phyloP scores from a whole-genome alignment of 164 flowering plant genomes.

The Euptelea pleiosperma region DNA sequence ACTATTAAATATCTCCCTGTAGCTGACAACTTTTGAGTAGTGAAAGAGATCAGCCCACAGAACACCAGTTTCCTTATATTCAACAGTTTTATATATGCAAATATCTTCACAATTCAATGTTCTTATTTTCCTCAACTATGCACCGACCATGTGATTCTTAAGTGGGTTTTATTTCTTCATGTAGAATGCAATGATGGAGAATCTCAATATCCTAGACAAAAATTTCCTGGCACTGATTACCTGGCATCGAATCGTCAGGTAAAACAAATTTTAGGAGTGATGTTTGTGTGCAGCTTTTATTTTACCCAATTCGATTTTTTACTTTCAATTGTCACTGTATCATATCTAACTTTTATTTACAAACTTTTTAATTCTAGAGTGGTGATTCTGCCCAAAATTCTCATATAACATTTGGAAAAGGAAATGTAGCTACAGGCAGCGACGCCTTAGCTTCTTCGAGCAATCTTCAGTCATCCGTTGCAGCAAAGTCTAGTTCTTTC shows the following conservation, averaged over 20 bases:
- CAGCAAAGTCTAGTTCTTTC: slow-evolving; percentile 37
- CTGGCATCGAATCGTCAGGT: slow-evolving; percentile 53
- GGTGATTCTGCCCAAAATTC: slow-evolving; percentile 21
- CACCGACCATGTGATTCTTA: no score
- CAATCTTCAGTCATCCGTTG: slow-evolving; percentile 30
- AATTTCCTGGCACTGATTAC: slow-evolving; percentile 63
- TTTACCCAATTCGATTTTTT: neutral
- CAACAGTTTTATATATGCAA: no score
- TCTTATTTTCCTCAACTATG: no score
- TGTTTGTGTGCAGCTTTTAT: neutral
- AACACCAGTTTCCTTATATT: no score
- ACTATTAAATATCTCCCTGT: no score
- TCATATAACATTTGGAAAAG: slow-evolving; percentile 31
- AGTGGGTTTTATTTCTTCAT: slow-evolving; percentile 13
- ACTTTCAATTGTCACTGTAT: neutral
- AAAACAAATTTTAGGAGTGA: slow-evolving; percentile 7
- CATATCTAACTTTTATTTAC: neutral
- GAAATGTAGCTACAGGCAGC: slow-evolving; percentile 19
- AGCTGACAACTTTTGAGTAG: no score
- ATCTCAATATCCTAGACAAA: slow-evolving; percentile 63
- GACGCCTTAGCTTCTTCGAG: slow-evolving; percentile 22
- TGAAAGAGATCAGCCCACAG: no score
- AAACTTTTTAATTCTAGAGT: slow-evolving; percentile 27
- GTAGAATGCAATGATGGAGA: slow-evolving; percentile 60
- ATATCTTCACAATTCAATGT: no score